These are phyloP conservation scores for Acanthamoeba rhysodes DNA, from an alignment of 208 protist genomes.

Conservation along the genomic window DNA sequence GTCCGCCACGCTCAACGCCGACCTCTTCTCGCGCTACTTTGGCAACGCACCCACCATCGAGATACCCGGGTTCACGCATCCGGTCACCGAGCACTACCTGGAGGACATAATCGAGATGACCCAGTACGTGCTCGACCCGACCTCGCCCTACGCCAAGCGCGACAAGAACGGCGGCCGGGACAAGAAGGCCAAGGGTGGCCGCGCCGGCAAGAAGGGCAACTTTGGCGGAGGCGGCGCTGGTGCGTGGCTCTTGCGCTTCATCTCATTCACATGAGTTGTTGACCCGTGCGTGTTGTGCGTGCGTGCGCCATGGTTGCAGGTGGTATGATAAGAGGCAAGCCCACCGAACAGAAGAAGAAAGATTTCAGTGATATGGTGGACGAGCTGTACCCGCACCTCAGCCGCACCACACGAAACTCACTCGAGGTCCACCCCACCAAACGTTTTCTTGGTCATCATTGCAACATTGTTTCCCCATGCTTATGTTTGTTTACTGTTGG, in stretches of 20 bases:
- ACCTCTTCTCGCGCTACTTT: constrained; percentile 86
- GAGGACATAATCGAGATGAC: constrained; percentile 95
- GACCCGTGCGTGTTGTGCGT: no score
- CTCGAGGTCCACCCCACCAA: constrained; percentile 80
- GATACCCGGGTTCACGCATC: constrained; percentile 96
- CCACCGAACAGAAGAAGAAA: neutral
- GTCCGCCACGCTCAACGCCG: constrained; percentile 89
- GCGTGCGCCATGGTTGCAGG: no score
- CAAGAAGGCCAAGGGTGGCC: constrained; percentile 61
- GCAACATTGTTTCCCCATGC: no score
- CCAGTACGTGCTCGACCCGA: constrained; percentile 86
- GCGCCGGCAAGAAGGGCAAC: constrained; percentile 81
- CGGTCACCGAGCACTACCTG: constrained; percentile 95
- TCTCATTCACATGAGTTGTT: no score
- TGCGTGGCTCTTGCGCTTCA: neutral
- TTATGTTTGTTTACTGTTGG: no score
- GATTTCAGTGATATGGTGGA: constrained; percentile 80
- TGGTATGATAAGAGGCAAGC: constrained; percentile 80
- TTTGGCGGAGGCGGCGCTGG: constrained; percentile 84
- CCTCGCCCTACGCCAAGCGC: constrained; percentile 22
- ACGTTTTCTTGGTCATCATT: neutral
- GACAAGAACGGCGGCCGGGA: constrained; percentile 6
- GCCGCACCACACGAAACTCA: constrained; percentile 84
- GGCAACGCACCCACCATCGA: constrained; percentile 84
- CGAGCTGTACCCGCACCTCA: constrained; percentile 78